These are phyloP conservation scores for Solanum ahanhuiri DNA, from an alignment of 257 asterid species.

Conservation along the genomic window DNA sequence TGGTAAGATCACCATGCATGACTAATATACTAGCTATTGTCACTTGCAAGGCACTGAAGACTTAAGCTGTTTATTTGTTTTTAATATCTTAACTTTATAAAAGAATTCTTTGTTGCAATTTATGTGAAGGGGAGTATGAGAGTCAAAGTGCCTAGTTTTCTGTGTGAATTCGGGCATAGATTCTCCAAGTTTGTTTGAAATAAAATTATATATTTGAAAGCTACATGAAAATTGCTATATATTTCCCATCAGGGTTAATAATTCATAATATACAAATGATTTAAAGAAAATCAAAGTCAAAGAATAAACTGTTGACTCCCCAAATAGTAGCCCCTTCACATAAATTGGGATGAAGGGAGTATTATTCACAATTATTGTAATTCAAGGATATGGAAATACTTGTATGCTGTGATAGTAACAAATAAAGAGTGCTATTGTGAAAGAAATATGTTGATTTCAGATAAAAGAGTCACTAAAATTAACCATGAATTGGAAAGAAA, in stretches of 20 bases:
- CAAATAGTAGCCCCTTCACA: background rate
- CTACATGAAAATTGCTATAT: background rate
- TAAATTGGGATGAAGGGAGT: background rate
- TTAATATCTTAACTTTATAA: background rate
- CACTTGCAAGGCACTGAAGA: background rate
- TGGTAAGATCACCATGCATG: conserved; percentile 38
- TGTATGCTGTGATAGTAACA: background rate
- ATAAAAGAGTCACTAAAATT: background rate
- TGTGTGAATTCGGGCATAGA: background rate
- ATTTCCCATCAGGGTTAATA: background rate
- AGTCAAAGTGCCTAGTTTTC: background rate
- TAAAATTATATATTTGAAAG: background rate
- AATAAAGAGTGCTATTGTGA: background rate
- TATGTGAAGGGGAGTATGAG: background rate
- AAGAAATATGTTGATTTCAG: background rate
- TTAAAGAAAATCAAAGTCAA: background rate
- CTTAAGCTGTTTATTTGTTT: background rate
- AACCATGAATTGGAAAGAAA: background rate
- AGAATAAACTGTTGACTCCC: background rate
- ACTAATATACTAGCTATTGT: background rate
- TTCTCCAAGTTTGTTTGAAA: background rate
- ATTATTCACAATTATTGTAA: background rate
- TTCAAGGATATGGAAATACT: background rate
- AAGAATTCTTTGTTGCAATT: background rate
- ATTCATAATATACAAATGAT: background rate